Evolutionary conservation across 768 basidiomycete genomes (phyloP).

Genomic region (Favolaschia claudopus): DNA sequence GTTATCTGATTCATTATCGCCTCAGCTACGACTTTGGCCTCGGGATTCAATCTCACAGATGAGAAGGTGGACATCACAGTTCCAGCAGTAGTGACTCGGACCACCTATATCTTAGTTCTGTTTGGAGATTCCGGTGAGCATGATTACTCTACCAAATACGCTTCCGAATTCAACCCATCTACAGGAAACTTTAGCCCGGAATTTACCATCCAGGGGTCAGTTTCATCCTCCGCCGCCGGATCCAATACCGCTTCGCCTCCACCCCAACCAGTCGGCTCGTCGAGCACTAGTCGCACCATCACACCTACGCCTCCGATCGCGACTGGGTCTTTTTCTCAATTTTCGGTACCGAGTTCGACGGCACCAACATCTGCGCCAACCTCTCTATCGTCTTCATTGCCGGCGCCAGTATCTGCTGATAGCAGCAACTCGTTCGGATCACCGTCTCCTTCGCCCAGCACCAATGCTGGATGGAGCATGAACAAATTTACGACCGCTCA

Average conservation of each 20-base stretch:
- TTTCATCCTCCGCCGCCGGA: constrained; percentile 29
- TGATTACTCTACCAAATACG: not conserved
- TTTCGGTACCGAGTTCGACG: constrained; percentile 17
- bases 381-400: constrained; percentile 20
- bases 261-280: not conserved
- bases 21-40: constrained; percentile 65
- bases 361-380: not conserved
- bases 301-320: constrained; percentile 26
- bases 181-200: constrained; percentile 64
- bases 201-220: constrained; percentile 60
- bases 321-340: constrained; percentile 37
- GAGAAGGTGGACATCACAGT: constrained; percentile 61
- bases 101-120: constrained; percentile 64
- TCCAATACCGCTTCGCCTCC: not conserved
- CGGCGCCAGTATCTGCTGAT: constrained; percentile 13
- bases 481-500: constrained; percentile 1
- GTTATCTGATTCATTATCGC: constrained; percentile 1
- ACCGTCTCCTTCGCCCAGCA: constrained; percentile 30
- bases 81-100: constrained; percentile 51
- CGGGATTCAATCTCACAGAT: constrained; percentile 56
- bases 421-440: constrained; percentile 3
- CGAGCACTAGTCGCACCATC: too few species aligned
- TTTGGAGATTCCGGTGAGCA: constrained; percentile 43
- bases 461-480: constrained; percentile 36
- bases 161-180: constrained; percentile 8